A percentile compares a stretch with the other conserved stretches of the same genome.
Conservation (phyloP, 257 asterid genomes). For the Craterostigma plantagineum region DNA sequence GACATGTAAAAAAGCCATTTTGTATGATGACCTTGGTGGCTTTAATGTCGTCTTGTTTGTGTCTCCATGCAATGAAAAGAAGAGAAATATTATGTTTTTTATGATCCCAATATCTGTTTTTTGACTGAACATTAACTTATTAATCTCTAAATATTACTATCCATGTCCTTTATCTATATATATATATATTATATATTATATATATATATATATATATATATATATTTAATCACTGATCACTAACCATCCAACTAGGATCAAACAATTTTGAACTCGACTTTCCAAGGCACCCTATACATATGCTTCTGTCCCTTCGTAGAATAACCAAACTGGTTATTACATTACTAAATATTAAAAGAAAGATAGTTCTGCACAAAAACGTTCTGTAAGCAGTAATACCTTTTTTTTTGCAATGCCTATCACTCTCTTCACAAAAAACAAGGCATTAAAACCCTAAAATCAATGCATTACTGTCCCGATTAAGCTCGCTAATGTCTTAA, state of each 20-base stretch:
- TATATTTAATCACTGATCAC: slow-evolving; percentile 16
- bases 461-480: slow-evolving; percentile 28
- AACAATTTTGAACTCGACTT: slow-evolving; percentile 63
- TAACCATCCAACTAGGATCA: slow-evolving; percentile 52
- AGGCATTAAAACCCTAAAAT: slow-evolving; percentile 31
- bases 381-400: slow-evolving; percentile 59
- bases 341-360: no score
- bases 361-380: slow-evolving; percentile 3
- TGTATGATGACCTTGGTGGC: slow-evolving; percentile 38
- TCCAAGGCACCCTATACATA: slow-evolving; percentile 8
- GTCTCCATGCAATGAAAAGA: slow-evolving; percentile 42
- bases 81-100: slow-evolving; percentile 4
- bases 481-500: slow-evolving; percentile 5
- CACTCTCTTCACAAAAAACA: slow-evolving; percentile 36
- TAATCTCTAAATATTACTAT: slow-evolving; percentile 19
- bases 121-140: slow-evolving; percentile 35
- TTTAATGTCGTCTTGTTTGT: slow-evolving; percentile 27
- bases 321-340: no score
- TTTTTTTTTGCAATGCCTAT: slow-evolving; percentile 51
- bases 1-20: slow-evolving; percentile 28
- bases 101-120: slow-evolving; percentile 5
- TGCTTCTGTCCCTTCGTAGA: neutral
- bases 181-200: no score
- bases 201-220: no score
- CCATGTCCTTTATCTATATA: slow-evolving; percentile 23